Conservation (phyloP, 2,329 filamentous ascomycete species). For the Fusarium algeriense region DNA sequence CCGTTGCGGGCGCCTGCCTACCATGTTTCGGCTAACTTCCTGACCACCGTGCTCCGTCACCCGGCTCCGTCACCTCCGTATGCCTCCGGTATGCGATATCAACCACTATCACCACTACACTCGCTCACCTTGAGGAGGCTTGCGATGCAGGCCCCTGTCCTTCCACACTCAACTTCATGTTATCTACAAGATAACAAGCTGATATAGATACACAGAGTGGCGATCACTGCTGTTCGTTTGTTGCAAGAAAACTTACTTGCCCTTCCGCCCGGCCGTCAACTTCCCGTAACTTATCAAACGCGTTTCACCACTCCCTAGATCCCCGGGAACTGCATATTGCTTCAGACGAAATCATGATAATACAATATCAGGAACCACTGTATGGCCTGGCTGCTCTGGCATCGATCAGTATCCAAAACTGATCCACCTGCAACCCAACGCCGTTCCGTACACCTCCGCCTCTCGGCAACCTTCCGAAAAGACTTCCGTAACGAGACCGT, state of each 20-base stretch:
- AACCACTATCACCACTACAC: slow-evolving; percentile 4
- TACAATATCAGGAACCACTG: slow-evolving; percentile 10
- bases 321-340: slow-evolving; percentile 14
- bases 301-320: slow-evolving; percentile 19
- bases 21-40: slow-evolving; percentile 46
- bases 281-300: slow-evolving; percentile 26
- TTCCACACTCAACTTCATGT: background rate
- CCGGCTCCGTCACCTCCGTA: slow-evolving; percentile 39
- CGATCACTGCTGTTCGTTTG: slow-evolving; percentile 27
- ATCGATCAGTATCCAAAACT: slow-evolving; percentile 15
- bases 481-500: slow-evolving; percentile 24
- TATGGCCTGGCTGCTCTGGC: slow-evolving; percentile 17
- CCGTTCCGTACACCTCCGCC: slow-evolving; percentile 45
- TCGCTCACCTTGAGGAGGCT: slow-evolving; percentile 18
- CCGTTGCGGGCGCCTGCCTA: slow-evolving; percentile 42
- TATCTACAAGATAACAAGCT: slow-evolving; percentile 18
- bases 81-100: slow-evolving; percentile 32
- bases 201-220: background rate
- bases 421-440: slow-evolving; percentile 19
- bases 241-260: slow-evolving; percentile 5
- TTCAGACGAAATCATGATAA: slow-evolving; percentile 6
- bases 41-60: slow-evolving; percentile 40
- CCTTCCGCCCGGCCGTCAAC: slow-evolving; percentile 15
- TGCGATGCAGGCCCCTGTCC: background rate
- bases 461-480: slow-evolving; percentile 47